A percentile compares a stretch with the other conserved stretches of the same genome.
These are phyloP conservation scores for Xylaria grammica DNA, from an alignment of 495 filamentous ascomycete genomes.

Conservation along the genomic window DNA sequence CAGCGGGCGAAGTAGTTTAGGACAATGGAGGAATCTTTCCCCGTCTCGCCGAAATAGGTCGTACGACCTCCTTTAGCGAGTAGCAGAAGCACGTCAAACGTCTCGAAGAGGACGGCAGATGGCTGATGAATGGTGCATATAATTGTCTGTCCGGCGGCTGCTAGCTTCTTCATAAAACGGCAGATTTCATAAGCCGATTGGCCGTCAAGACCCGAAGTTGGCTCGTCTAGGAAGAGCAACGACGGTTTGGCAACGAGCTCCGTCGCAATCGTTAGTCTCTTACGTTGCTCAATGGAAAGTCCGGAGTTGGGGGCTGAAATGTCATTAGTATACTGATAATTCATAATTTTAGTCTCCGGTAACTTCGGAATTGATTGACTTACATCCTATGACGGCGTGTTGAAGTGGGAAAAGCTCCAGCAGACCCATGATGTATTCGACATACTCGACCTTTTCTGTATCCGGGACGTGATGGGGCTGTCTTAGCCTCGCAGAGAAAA, in stretches of 20 bases:
- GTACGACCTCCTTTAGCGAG: constrained; percentile 59
- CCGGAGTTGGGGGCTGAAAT: constrained; percentile 62
- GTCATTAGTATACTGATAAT: constrained; percentile 75
- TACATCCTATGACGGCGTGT: constrained; percentile 63
- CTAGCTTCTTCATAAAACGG: constrained; percentile 74
- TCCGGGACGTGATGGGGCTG: constrained; percentile 64
- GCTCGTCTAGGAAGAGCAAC: constrained; percentile 60
- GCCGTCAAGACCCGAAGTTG: constrained; percentile 76
- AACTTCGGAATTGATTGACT: constrained; percentile 74
- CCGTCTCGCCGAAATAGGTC: constrained; percentile 59
- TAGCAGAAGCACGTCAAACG: constrained; percentile 56
- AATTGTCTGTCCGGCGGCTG: constrained; percentile 73
- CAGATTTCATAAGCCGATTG: constrained; percentile 76
- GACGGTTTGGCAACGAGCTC: constrained; percentile 24
- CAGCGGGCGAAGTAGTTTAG: constrained; percentile 54
- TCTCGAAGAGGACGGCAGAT: constrained; percentile 61
- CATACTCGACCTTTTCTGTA: constrained; percentile 71
- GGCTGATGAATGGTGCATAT: constrained; percentile 81
- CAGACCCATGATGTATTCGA: constrained; percentile 68
- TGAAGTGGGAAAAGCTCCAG: not conserved
- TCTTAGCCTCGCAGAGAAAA: constrained; percentile 71
- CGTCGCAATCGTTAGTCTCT: constrained; percentile 24
- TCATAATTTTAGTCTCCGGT: constrained; percentile 71
- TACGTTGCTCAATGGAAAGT: constrained; percentile 37
- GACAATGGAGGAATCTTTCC: constrained; percentile 35